These are phyloP conservation scores for Astragalus membranaceus DNA, from an alignment of 306 rosid species.

Conservation along the genomic window DNA sequence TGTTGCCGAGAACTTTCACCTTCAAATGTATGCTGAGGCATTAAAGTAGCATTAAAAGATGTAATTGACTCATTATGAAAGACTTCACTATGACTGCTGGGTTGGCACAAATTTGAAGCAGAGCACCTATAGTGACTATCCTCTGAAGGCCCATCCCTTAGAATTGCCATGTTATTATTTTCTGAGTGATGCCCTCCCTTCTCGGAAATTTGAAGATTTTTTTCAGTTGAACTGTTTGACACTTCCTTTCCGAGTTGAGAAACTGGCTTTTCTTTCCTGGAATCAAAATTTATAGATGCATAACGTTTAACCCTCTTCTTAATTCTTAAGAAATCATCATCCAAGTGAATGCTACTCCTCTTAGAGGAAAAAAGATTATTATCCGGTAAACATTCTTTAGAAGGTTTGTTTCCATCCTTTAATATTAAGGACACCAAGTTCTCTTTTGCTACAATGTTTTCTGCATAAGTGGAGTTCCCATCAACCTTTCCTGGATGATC, in stretches of 20 bases:
- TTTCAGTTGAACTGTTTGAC: slow-evolving; percentile 29
- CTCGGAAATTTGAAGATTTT: slow-evolving; percentile 6
- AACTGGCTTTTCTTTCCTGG: slow-evolving; percentile 22
- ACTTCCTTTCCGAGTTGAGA: slow-evolving; percentile 20
- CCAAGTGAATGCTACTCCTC: slow-evolving; percentile 26
- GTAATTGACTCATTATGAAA: slow-evolving; percentile 17
- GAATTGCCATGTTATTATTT: slow-evolving; percentile 17
- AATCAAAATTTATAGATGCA: slow-evolving; percentile 20
- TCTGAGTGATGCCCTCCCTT: slow-evolving; percentile 14
- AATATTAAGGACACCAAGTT: slow-evolving; percentile 13
- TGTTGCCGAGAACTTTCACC: slow-evolving; percentile 13
- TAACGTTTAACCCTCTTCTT: slow-evolving; percentile 36
- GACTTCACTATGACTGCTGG: slow-evolving; percentile 12
- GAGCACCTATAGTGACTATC: slow-evolving; percentile 15
- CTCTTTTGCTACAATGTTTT: slow-evolving; percentile 23
- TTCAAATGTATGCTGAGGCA: neutral
- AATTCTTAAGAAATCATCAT: slow-evolving; percentile 18
- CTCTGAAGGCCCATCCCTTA: slow-evolving; percentile 20
- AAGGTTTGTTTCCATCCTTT: slow-evolving; percentile 20
- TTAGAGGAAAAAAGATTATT: slow-evolving; percentile 29
- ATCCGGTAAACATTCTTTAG: slow-evolving; percentile 6
- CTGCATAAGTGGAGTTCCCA: slow-evolving; percentile 19
- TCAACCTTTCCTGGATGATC: slow-evolving; percentile 18
- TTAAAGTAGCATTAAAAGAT: slow-evolving; percentile 11
- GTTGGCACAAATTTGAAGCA: slow-evolving; percentile 22